These are phyloP conservation scores for Stagonosporopsis cucurbitacearum DNA, from an alignment of 2,329 filamentous ascomycete genomes.

Conservation along the genomic window DNA sequence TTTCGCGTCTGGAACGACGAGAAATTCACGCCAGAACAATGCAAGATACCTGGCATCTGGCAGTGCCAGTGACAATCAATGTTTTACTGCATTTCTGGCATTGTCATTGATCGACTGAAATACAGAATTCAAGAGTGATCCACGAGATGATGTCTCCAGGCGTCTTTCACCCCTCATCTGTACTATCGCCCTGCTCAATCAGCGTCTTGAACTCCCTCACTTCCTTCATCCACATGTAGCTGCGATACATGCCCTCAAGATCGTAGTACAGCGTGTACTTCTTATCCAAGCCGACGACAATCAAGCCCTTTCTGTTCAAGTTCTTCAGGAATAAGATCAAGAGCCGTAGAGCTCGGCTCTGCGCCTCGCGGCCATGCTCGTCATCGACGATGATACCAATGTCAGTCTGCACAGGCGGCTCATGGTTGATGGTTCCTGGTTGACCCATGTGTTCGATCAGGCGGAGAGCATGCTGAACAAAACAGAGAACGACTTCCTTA, in stretches of 20 bases:
- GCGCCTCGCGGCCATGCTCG: slow-evolving; percentile 44
- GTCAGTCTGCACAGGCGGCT: background rate
- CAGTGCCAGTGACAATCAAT: no score
- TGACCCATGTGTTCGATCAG: slow-evolving; percentile 42
- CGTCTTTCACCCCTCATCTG: background rate
- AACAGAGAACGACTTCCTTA: slow-evolving; percentile 40
- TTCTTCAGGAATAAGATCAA: slow-evolving; percentile 50
- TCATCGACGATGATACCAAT: background rate
- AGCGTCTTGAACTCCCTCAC: slow-evolving; percentile 49
- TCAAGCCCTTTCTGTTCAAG: slow-evolving; percentile 42
- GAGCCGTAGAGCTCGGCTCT: slow-evolving; percentile 45
- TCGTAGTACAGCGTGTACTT: slow-evolving; percentile 42
- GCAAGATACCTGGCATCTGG: no score
- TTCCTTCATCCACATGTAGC: slow-evolving; percentile 51
- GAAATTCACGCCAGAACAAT: no score
- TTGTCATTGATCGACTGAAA: no score
- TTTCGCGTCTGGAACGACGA: no score
- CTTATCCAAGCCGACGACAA: slow-evolving; percentile 10
- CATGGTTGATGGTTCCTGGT: slow-evolving; percentile 9
- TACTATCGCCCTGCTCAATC: slow-evolving; percentile 30
- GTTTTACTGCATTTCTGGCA: no score
- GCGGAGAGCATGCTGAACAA: slow-evolving; percentile 49
- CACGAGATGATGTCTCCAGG: background rate
- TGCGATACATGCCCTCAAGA: slow-evolving; percentile 50
- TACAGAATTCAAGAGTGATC: background rate